Evolutionary conservation across 441 rosid genomes (phyloP).

Genomic region (Populus hybrid): DNA sequence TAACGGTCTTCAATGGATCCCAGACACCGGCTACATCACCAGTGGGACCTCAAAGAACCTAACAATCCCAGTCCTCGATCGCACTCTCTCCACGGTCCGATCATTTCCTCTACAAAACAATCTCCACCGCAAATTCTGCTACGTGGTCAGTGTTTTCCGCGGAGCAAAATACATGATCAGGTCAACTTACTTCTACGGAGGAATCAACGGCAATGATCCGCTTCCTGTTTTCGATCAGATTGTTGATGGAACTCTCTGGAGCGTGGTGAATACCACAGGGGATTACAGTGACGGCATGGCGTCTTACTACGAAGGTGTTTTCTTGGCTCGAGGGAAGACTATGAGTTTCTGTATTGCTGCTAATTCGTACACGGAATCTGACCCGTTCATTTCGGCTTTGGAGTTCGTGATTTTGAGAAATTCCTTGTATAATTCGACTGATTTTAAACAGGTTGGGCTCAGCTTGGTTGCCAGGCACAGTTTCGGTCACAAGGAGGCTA

Average conservation of each 20-base stretch:
- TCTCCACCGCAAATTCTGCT: constrained; percentile 61
- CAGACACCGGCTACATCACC: constrained; percentile 48
- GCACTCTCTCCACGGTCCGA: constrained; percentile 59
- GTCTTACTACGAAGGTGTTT: constrained; percentile 73
- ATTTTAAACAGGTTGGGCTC: constrained; percentile 47
- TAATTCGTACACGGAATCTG: constrained; percentile 62
- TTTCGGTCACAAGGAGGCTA: constrained; percentile 63
- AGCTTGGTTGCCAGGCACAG: constrained; percentile 68
- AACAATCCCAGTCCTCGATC: constrained; percentile 21
- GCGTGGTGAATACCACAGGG: constrained; percentile 68
- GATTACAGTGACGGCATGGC: constrained; percentile 48
- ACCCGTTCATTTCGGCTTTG: constrained; percentile 83
- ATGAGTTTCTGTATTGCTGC: constrained; percentile 71
- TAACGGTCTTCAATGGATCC: constrained; percentile 50
- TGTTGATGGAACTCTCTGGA: constrained; percentile 83
- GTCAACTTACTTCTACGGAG: constrained; percentile 79
- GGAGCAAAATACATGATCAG: constrained; percentile 64
- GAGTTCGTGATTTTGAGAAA: constrained; percentile 56
- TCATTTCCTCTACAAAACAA: constrained; percentile 55
- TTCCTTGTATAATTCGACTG: constrained; percentile 70
- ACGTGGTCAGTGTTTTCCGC: constrained; percentile 49
- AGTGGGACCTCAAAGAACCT: constrained; percentile 47
- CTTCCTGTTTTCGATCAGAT: constrained; percentile 91
- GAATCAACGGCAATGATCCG: constrained; percentile 48
- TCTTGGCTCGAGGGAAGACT: constrained; percentile 60